Conservation (phyloP, 176 grass and related monocot species). For the Puccinellia tenuiflora region DNA sequence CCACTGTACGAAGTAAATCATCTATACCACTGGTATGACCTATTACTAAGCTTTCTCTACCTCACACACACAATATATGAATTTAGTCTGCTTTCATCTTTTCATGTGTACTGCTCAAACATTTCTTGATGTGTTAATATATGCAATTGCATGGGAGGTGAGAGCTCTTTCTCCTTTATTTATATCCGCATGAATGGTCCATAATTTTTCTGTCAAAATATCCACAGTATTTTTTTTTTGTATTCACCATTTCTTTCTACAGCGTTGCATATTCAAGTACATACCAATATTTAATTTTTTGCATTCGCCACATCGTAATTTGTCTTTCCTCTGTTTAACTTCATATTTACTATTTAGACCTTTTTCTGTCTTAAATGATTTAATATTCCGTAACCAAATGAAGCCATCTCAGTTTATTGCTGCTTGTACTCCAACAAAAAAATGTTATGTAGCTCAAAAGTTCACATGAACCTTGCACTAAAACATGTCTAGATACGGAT, state of each 20-base stretch:
- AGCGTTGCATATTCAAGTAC: neutral
- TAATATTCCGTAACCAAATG: neutral
- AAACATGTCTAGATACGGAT: too few species aligned
- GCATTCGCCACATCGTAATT: neutral
- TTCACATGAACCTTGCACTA: too few species aligned
- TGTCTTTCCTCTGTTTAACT: neutral
- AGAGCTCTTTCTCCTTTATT: neutral
- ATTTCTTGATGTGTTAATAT: neutral
- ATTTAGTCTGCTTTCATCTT: neutral
- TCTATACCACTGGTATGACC: slow-evolving; percentile 61
- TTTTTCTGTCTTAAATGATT: neutral
- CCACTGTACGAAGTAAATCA: slow-evolving; percentile 78
- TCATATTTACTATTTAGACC: neutral
- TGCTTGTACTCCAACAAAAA: slow-evolving; percentile 1
- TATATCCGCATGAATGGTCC: neutral
- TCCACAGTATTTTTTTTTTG: neutral
- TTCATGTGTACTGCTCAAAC: neutral
- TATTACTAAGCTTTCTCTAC: slow-evolving; percentile 7
- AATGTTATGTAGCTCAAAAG: neutral
- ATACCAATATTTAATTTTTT: neutral
- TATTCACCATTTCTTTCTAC: neutral
- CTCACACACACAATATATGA: neutral
- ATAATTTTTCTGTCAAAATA: slow-evolving; percentile 18
- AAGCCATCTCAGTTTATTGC: neutral
- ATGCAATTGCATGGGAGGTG: slow-evolving; percentile 13